Conservation (phyloP, 1,284 basidiomycete species). For the Marasmius oreades region DNA sequence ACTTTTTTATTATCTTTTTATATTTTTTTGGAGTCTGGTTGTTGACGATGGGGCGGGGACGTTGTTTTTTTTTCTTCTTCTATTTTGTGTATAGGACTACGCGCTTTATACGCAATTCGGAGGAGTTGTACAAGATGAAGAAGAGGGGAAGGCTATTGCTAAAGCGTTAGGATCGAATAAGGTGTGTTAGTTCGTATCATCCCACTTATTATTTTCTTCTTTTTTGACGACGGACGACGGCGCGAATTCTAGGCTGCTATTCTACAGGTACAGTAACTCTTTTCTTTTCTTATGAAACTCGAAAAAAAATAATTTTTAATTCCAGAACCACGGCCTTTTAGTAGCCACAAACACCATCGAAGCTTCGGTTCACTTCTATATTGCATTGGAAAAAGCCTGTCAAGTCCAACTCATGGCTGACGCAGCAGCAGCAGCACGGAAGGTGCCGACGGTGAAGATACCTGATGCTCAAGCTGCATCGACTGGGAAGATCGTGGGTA, state of each 20-base stretch:
- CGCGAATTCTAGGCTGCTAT: slow-evolving; percentile 16
- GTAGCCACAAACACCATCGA: slow-evolving; percentile 37
- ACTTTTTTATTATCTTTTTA: no score
- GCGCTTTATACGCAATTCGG: slow-evolving; percentile 44
- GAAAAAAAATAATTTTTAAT: not conserved
- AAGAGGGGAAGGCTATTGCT: slow-evolving; percentile 56
- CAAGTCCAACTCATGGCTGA: slow-evolving; percentile 49
- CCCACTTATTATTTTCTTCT: not conserved
- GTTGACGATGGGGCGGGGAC: no score
- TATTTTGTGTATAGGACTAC: slow-evolving; percentile 17
- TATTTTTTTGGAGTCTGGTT: no score
- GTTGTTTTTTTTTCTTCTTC: not conserved
- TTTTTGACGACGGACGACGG: not conserved
- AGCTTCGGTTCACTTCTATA: slow-evolving; percentile 30
- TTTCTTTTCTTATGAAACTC: not conserved
- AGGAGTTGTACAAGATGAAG: slow-evolving; percentile 54
- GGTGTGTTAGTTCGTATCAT: slow-evolving; percentile 12
- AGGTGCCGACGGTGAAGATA: not conserved
- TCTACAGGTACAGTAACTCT: slow-evolving; percentile 8
- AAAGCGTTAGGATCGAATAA: slow-evolving; percentile 43
- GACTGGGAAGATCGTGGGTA: not conserved
- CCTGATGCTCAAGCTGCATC: not conserved
- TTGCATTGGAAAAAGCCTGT: slow-evolving; percentile 34
- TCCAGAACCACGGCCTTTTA: slow-evolving; percentile 58
- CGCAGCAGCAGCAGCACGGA: slow-evolving; percentile 31